Conservation (phyloP, 305 asterid genomes). For the Fraxinus ornus region DNA sequence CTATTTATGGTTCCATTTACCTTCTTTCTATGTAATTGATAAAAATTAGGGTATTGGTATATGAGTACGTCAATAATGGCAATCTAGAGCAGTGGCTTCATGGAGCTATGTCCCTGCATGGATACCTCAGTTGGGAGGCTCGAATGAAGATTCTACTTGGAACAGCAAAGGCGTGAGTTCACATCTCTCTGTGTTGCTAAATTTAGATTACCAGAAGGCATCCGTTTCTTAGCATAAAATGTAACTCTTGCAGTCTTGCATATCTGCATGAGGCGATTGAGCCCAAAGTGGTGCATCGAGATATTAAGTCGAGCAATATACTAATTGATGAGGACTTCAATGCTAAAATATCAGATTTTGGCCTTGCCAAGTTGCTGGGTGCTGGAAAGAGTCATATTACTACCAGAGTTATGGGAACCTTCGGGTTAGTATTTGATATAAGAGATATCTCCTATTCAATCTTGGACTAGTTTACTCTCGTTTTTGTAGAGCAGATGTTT, state of each 20-base stretch:
- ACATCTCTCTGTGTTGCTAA: conserved; percentile 1
- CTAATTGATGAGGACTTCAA: conserved; percentile 72
- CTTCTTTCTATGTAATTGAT: background rate
- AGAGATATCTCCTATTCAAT: background rate
- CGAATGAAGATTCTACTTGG: conserved; percentile 76
- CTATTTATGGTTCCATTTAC: background rate
- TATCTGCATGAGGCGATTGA: conserved; percentile 83
- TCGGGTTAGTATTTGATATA: conserved; percentile 52
- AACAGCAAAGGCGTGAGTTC: conserved; percentile 77
- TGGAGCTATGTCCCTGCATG: conserved; percentile 64
- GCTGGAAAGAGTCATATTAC: conserved; percentile 79
- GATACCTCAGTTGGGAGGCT: conserved; percentile 79
- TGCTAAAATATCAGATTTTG: conserved; percentile 82
- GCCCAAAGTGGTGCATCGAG: conserved; percentile 90
- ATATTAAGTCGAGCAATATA: conserved; percentile 79
- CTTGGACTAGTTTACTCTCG: background rate
- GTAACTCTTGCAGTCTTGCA: conserved; percentile 52
- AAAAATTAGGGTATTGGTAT: conserved; percentile 58
- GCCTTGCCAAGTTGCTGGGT: conserved; percentile 77
- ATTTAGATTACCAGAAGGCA: background rate
- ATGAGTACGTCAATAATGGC: conserved; percentile 74
- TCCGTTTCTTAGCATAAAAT: conserved; percentile 11
- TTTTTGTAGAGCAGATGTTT: background rate
- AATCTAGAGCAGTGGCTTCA: conserved; percentile 90
- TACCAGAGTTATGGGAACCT: conserved; percentile 89